Evolutionary conservation across 164 flowering plant species (phyloP).

Genomic region (Tetrastigma voinierianum): DNA sequence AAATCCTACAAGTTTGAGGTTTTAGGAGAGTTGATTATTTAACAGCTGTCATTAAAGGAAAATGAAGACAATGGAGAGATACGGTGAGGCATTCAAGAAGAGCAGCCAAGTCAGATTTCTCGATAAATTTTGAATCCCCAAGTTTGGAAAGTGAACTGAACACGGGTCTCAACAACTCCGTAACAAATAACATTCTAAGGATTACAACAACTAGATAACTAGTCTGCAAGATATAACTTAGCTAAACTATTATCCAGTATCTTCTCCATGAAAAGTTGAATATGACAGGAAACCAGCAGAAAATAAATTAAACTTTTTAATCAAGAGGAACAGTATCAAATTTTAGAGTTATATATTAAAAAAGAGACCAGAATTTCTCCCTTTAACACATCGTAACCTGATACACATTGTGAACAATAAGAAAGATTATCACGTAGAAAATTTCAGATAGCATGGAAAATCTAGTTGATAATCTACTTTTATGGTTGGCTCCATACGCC

Average conservation of each 20-base stretch:
- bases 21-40: no score
- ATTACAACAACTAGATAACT: not conserved
- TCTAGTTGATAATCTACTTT: not conserved
- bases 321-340: not conserved
- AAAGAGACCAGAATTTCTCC: not conserved
- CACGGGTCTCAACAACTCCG: conserved; percentile 78
- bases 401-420: not conserved
- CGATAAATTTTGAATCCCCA: conserved; percentile 32
- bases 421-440: not conserved
- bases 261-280: no score
- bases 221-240: no score
- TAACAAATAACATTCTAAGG: conserved; percentile 1
- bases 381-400: not conserved
- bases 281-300: not conserved
- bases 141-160: conserved; percentile 53
- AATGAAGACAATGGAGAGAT: conserved; percentile 27
- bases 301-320: not conserved
- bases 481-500: not conserved
- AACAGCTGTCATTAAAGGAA: no score
- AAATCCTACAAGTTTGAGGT: no score
- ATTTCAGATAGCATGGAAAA: not conserved
- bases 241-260: not conserved
- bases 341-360: not conserved
- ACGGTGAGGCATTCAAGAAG: conserved; percentile 55
- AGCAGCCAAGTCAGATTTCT: conserved; percentile 47